Base-by-base conservation (phyloP, 2,329 filamentous ascomycete species). In the Neofusicoccum parvum region DNA sequence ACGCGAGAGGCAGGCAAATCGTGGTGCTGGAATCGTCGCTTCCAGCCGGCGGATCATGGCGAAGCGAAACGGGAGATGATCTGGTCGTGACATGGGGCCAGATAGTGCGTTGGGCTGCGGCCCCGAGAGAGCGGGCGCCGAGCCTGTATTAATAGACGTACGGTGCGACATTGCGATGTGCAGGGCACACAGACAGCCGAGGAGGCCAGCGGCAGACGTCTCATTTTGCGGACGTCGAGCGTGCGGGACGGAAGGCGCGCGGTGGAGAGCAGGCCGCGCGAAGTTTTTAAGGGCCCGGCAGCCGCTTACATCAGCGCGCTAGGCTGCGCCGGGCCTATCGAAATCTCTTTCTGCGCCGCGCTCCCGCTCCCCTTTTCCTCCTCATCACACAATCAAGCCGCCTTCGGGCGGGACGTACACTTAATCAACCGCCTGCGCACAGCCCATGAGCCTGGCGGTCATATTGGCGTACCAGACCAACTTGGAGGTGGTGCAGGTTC, bases 1-100 rank as follows among this genome's bases (percentile, higher is more conserved):
- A 74, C 75, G 77, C 80, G 76, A 73, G 78, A 76, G 80, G 81
- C 80, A 83, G 80, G 80, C 80, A 82, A 81, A 79, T 77, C 79
- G 81, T 82, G 81, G 81, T 72, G 67, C 32, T 64, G 41, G 11
- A 41, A 56, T 14, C 5, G 20, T 63, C 56, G 56, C 56, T 46
- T 60, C 32, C 56, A 48, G 43, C 56, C 56, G 56, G 56, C 43
- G 56, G 41, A 60, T 60, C 56, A 48, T 37, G 32, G 32, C 43
- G 43, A 39, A 60, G 56, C 56, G 56, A 59, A 34, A 45, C 10
- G 14, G 36, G 51, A 58, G 41, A 36, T 48, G 43, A 39, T 60
- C 56, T 48, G 56, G 56, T 27, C 56, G 27, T 36, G 10, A 48
- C 56, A 59, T 59, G 15, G 56, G 56, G 56, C 56, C 56, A 59